Base-by-base conservation (phyloP, 768 basidiomycete species). In the Kwoniella botswanensis region DNA sequence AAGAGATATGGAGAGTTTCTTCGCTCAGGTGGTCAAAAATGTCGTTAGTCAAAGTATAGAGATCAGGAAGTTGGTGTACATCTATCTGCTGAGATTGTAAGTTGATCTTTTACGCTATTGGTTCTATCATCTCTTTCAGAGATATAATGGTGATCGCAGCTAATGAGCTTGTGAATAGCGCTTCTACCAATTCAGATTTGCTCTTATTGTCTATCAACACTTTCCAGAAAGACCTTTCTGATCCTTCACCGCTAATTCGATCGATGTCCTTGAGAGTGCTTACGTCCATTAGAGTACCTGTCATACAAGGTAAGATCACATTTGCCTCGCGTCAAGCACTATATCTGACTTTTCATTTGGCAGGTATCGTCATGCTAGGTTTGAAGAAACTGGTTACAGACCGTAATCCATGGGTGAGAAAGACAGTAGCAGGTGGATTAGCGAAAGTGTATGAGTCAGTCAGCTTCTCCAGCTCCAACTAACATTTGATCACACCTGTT, bases 121-220 rank as follows among this genome's bases (percentile, higher is more conserved):
- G 35, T 35, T 35, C 21, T 21, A 43, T n/a, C 35, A 22, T 22
- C 46, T 46, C 50, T 29, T 43, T 21, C 58, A 11, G 55, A 11
- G 15, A 24, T 24, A 43, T n/a, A 2, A 44, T 35, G 10, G 15
- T 55, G 35, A 29, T 41, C 4, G 62, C 54, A 53, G 44, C 24
- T 62, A 22, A 65, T 52, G 22, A 24, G 52, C 63, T 65, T 18
- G 55, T 52, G 50, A 15, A 29, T 54, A 83, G 82, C 84, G 94
- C 97, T 61, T 90, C 92, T 53, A 89, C 90, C 43, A 94, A 97
- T 77, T 95, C 97, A 15, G 97, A 98, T 83, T 90, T 98, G 59
- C 92, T 96, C 1, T 85, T 99, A 60, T 87, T 99, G 41, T 95
- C 94, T 2, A 96, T 99, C 86, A 99, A 99, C 85, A 96, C 96